Evolutionary conservation across 495 filamentous ascomycete species (phyloP).

Genomic region (Aspergillus indologenus): DNA sequence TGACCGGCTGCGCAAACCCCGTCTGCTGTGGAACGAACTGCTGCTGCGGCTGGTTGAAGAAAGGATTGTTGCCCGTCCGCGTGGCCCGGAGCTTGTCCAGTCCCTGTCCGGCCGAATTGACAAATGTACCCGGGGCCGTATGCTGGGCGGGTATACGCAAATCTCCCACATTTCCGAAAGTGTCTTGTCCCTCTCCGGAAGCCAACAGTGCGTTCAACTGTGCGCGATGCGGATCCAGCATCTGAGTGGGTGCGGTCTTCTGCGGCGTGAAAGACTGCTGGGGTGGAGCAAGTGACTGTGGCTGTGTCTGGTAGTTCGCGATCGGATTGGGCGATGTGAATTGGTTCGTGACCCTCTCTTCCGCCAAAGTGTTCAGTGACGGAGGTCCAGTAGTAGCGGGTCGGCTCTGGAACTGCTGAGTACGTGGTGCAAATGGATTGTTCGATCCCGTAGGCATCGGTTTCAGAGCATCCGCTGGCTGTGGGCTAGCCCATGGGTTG

Average conservation of each 20-base stretch:
- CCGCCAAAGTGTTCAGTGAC: slow-evolving; percentile 64
- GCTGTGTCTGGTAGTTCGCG: slow-evolving; percentile 44
- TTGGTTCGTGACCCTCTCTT: slow-evolving; percentile 63
- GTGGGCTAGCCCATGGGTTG: slow-evolving; percentile 64
- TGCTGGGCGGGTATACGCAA: slow-evolving; percentile 95
- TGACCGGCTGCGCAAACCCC: slow-evolving; percentile 47
- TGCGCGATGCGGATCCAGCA: slow-evolving; percentile 72
- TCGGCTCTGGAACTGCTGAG: slow-evolving; percentile 53
- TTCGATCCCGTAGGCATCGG: slow-evolving; percentile 82
- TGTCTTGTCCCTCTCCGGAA: slow-evolving; percentile 87
- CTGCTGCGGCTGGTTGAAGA: slow-evolving; percentile 65
- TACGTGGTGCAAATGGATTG: slow-evolving; percentile 82
- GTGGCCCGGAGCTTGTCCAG: slow-evolving; percentile 62
- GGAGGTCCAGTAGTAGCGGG: slow-evolving; percentile 55
- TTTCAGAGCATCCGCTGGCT: slow-evolving; percentile 43
- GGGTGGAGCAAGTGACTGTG: neutral
- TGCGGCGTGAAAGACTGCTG: slow-evolving; percentile 22
- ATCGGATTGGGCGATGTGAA: slow-evolving; percentile 50
- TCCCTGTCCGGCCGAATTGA: slow-evolving; percentile 87
- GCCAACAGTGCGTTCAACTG: slow-evolving; percentile 87
- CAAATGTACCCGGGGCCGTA: slow-evolving; percentile 93
- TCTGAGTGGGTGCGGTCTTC: slow-evolving; percentile 43
- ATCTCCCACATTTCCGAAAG: slow-evolving; percentile 93
- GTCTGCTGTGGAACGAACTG: slow-evolving; percentile 58
- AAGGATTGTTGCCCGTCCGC: slow-evolving; percentile 92